Evolutionary conservation across 331 rosid species (phyloP), one percentile per base, ranked within the genome.

Genomic region (Spiraea crenata): DNA sequence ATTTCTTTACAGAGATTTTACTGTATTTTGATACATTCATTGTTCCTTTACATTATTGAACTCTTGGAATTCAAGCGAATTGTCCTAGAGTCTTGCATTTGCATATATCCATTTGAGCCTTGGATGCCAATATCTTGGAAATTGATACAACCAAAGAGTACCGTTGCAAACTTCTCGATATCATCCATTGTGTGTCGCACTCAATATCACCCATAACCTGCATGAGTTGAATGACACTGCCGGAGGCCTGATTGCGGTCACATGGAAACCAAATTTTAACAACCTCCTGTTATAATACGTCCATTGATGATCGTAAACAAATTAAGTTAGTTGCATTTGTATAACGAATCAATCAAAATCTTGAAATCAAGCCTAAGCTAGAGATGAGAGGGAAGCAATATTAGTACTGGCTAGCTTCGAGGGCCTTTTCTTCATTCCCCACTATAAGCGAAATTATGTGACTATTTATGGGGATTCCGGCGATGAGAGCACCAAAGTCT

Each of bases 181-280:
- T 93, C 97, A 63, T 85, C 81, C 75, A 78, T 81, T 3, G 97
- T 90, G 98, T 6, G 86, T 85, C 40, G 97, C 91, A 6, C 89
- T 70, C 68, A 90, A 75, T 16, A 97, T 87, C 67, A 93, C 96
- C 56, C 97, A 84, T 10, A 93, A 82, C 87, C 97, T 89, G 97
- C 99, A 89, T 7, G 91, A 87, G 84, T 93, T 93, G 40, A 90
- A 91, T 57, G 97, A 91, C 84, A 93, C 99, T 1, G 95, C 85
- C 35, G 95, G 99, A 49, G 99, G 97, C 78, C 92, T 79, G 69
- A 91, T 93, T 56, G 96, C 97, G 40, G 95, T 89, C 69, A 93
- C 97, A 19, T 91, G 99, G 72, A 93, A 91, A 80, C 99, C 97
- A 58, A 91, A 85, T 80, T 86, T 86, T 80, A 93, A 69, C 85